Evolutionary conservation across 441 rosid species (phyloP).

Genomic region (Arabidopsis lyrata): DNA sequence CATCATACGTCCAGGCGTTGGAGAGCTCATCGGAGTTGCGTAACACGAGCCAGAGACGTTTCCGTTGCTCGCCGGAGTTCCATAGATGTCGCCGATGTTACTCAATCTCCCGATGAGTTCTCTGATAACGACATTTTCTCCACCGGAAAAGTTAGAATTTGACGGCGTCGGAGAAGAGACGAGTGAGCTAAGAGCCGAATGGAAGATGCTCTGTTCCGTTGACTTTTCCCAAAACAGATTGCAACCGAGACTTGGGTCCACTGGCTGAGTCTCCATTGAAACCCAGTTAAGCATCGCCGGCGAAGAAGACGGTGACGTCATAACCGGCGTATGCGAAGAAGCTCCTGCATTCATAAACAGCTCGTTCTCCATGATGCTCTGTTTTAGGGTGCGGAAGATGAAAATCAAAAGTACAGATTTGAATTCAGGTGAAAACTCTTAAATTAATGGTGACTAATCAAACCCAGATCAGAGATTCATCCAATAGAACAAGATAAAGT

Average conservation of each 20-base stretch:
- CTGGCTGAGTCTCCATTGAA: slow-evolving; percentile 51
- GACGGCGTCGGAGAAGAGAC: slow-evolving; percentile 62
- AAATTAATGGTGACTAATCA: background rate
- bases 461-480: slow-evolving; percentile 3
- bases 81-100: slow-evolving; percentile 46
- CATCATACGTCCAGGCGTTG: slow-evolving; percentile 42
- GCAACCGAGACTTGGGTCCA: slow-evolving; percentile 43
- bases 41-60: slow-evolving; percentile 45
- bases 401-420: background rate
- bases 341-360: slow-evolving; percentile 58
- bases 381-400: background rate
- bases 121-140: slow-evolving; percentile 48
- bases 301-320: slow-evolving; percentile 41
- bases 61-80: slow-evolving; percentile 52
- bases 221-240: slow-evolving; percentile 54
- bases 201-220: slow-evolving; percentile 50
- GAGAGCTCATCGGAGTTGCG: slow-evolving; percentile 58
- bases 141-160: slow-evolving; percentile 49
- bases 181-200: slow-evolving; percentile 56
- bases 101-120: slow-evolving; percentile 64
- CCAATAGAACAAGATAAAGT: slow-evolving; percentile 6
- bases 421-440: background rate
- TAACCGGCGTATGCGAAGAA: slow-evolving; percentile 40
- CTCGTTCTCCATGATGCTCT: slow-evolving; percentile 65
- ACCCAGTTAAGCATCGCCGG: slow-evolving; percentile 54